These are phyloP conservation scores for Penicillium polonicum DNA, from an alignment of 2,329 filamentous ascomycete genomes.

Conservation along the genomic window DNA sequence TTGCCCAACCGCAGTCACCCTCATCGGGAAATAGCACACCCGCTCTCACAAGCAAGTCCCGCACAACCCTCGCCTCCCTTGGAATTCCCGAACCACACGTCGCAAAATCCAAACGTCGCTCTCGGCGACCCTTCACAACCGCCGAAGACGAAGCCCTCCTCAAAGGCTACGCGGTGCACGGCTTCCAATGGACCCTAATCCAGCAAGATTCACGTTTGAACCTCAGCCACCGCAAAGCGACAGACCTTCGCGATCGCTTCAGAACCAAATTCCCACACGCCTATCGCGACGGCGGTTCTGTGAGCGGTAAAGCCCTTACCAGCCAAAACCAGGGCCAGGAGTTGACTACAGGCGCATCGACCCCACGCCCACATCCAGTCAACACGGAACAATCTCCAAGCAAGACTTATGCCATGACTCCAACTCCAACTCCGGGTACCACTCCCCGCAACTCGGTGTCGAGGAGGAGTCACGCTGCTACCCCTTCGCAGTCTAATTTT, in stretches of 20 bases:
- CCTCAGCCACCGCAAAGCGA: constrained; percentile 53
- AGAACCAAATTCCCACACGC: constrained; percentile 58
- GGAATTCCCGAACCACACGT: constrained; percentile 52
- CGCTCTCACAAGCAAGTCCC: constrained; percentile 34
- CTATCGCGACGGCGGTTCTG: constrained; percentile 50
- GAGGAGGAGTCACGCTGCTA: constrained; percentile 20
- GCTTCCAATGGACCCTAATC: constrained; percentile 61
- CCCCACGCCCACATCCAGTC: neutral
- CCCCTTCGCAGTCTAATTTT: constrained; percentile 12
- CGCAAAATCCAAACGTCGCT: constrained; percentile 51
- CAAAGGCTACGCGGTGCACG: constrained; percentile 58
- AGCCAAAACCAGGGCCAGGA: constrained; percentile 11
- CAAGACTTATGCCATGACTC: constrained; percentile 14
- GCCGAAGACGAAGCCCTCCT: constrained; percentile 59
- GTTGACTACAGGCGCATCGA: constrained; percentile 6
- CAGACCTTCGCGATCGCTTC: constrained; percentile 62
- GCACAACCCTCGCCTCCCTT: constrained; percentile 38
- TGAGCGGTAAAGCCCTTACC: constrained; percentile 33
- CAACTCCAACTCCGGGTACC: constrained; percentile 5
- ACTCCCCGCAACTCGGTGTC: constrained; percentile 7
- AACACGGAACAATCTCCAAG: constrained; percentile 6
- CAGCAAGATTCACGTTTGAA: constrained; percentile 54
- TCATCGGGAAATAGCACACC: constrained; percentile 27
- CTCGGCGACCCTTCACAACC: constrained; percentile 55
- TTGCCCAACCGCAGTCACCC: constrained; percentile 15